Evolutionary conservation across 176 grass and related monocot species (phyloP), one percentile per base, ranked within the genome.

Genomic region (Zoysia japonica): DNA sequence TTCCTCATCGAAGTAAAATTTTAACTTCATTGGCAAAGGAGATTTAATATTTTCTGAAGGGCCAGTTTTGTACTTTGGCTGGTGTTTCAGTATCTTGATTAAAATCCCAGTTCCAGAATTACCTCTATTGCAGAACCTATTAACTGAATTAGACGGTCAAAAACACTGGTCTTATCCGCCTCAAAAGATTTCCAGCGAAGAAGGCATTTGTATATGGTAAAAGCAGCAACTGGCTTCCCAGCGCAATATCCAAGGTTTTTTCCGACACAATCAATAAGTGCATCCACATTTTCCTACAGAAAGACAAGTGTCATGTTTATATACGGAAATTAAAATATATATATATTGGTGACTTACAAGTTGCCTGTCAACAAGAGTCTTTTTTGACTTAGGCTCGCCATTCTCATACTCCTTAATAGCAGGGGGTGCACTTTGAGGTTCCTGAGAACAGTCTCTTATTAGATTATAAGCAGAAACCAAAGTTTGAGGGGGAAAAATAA

Each of bases 141-240:
- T 83, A 95, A 85, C 84, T 99, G 92, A 78, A 99, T 93, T 78
- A 99, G 92, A 74, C 92, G 84, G 73, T 99, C 96, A 93, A 99
- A 99, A 70, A 99, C 96, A 74, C 86, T 93, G 13, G 96, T 93
- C 83, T 87, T 99, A 57, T 99, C 96, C 44, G 96, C 92, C 83
- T 99, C 96, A 54, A 99, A 99, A 68, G 92, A 99, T 83, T 99
- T 99, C 96, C 96, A 99, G 62, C 95, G 86, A 71, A 99, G 88
- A 56, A 99, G 96, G 53, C 96, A 99, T 85, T 87, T 99, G 85
- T 99, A 99, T 80, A 95, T 99, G 41, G 90, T 95, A 79, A 92
- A 82, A 48, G 90, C 92, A 78, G 96, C 96, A 72, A 95, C 90
- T 79, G 95, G 95, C 81, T 97, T 97, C 75, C 85, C 95, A 42